Evolutionary conservation across 1,139 yeast species (phyloP), one percentile per base, ranked within the genome.

Genomic region (Geotrichum macrosporum): DNA sequence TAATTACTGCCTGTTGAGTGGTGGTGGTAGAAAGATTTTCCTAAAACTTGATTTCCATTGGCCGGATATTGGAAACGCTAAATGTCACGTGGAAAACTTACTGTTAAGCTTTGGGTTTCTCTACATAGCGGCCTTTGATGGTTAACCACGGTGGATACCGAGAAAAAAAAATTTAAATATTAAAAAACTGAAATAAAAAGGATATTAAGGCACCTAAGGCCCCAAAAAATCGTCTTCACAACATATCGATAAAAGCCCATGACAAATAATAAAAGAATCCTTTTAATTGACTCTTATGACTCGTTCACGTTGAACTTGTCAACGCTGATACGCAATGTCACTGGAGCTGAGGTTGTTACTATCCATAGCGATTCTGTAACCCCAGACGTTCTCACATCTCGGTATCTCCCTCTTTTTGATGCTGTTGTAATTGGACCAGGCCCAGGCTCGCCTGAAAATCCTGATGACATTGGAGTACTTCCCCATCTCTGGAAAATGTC

Each of bases 341-440:
- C 84, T 0, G 73, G 71, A 0, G 74, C 76, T 32, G 65, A 71
- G 31, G 92, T 87, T 10, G 67, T 75, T 30, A 81, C 85, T 1
- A 77, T 88, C 35, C 92, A 83, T 59, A 87, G 87, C 61, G 95
- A 89, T 63, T 69, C 86, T 0, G 71, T 82, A 50, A 41, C 64
- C 1, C 67, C 74, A 10, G 69, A 72, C 9, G 65, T 67, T 27
- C 69, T 80, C 38, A 44, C 79, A 34, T 44, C 46, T 2, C 53
- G 50, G 2, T 62, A 69, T 29, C 57, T 73, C 6, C 62, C 69
- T 1, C 61, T 70, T n/a, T 82, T 87, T 57, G 86, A 84, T 50
- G 88, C 87, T 41, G 73, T 94, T 3, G 80, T 92, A 0, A 74
- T 92, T 12, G 98, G 98, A 0, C 99, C 99, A 0, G 99, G 99